A percentile compares a stretch with the other conserved stretches of the same genome.
These are phyloP conservation scores for Nicotiana attenuata DNA, from an alignment of 257 asterid species.

Conservation along the genomic window DNA sequence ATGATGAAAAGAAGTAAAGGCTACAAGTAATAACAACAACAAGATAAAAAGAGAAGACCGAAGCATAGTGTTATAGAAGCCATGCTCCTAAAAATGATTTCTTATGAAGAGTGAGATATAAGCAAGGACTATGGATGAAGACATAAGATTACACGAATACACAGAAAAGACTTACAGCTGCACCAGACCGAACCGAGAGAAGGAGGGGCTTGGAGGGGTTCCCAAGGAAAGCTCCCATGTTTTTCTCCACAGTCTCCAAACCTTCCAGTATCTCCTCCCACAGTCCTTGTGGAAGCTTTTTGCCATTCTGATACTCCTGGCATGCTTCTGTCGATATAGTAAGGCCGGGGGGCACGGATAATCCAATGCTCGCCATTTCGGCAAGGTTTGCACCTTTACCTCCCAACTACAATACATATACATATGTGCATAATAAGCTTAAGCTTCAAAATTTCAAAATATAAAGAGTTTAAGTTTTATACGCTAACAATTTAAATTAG, in stretches of 20 bases:
- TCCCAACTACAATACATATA: constrained; percentile 52
- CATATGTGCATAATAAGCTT: background rate
- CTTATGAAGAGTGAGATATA: background rate
- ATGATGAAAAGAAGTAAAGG: no score
- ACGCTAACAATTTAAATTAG: no score
- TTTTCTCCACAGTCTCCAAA: constrained; percentile 53
- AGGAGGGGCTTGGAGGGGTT: constrained; percentile 83
- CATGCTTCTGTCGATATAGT: constrained; percentile 97
- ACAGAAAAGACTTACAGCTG: constrained; percentile 52
- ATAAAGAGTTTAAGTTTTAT: background rate
- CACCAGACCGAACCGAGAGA: constrained; percentile 88
- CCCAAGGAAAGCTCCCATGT: constrained; percentile 87
- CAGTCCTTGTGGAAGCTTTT: constrained; percentile 59
- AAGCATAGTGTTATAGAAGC: background rate
- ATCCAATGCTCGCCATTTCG: constrained; percentile 96
- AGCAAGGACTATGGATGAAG: background rate
- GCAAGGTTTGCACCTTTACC: constrained; percentile 99
- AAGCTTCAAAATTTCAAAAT: background rate
- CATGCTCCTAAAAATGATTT: background rate
- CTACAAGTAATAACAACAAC: no score
- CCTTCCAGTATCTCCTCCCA: constrained; percentile 89
- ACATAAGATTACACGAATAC: background rate
- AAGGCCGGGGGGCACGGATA: constrained; percentile 94
- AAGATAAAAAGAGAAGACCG: no score
- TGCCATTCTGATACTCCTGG: constrained; percentile 76